A percentile compares a stretch with the other conserved stretches of the same genome.
These are phyloP conservation scores for Tephrocybe sp. DNA, from an alignment of 768 basidiomycete species.

Conservation along the genomic window DNA sequence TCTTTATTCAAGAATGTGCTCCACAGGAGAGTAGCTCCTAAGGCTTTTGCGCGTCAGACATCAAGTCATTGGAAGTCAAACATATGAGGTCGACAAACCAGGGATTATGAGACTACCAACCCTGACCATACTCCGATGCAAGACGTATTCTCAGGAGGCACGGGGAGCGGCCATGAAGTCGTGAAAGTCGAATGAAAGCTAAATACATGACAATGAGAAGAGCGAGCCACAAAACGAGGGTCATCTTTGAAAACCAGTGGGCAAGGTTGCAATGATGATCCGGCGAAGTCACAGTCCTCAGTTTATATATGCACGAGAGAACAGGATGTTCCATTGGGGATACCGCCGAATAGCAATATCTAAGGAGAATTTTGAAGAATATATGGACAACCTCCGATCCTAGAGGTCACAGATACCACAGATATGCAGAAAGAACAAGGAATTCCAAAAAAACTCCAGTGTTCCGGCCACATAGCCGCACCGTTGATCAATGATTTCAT, in stretches of 20 bases:
- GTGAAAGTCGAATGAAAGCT: constrained; percentile 2
- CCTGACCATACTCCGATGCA: constrained; percentile 5
- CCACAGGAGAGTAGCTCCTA: too few relatives aligned
- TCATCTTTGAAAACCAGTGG: constrained; percentile 6
- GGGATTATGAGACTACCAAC: not conserved
- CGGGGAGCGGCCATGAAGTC: constrained; percentile 7
- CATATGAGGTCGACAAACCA: too few relatives aligned
- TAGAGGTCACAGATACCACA: not conserved
- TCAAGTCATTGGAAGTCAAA: too few relatives aligned
- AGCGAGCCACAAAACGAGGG: constrained; percentile 1
- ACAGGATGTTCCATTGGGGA: too few relatives aligned
- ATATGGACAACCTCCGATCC: not conserved
- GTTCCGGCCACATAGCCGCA: not conserved
- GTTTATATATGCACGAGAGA: too few relatives aligned
- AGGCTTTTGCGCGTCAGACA: too few relatives aligned
- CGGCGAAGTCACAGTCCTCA: too few relatives aligned
- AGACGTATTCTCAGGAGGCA: constrained; percentile 17
- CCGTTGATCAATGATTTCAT: not conserved
- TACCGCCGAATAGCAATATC: too few relatives aligned
- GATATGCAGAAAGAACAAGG: constrained; percentile 1
- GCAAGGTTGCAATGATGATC: too few relatives aligned
- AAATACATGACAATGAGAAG: constrained; percentile 10
- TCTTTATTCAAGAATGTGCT: too few relatives aligned
- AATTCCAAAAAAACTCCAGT: too few relatives aligned
- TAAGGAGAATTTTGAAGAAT: too few relatives aligned